Base-by-base conservation (phyloP, 2,329 filamentous ascomycete genomes). In the Pseudopyrenochaeta lycopersici region DNA sequence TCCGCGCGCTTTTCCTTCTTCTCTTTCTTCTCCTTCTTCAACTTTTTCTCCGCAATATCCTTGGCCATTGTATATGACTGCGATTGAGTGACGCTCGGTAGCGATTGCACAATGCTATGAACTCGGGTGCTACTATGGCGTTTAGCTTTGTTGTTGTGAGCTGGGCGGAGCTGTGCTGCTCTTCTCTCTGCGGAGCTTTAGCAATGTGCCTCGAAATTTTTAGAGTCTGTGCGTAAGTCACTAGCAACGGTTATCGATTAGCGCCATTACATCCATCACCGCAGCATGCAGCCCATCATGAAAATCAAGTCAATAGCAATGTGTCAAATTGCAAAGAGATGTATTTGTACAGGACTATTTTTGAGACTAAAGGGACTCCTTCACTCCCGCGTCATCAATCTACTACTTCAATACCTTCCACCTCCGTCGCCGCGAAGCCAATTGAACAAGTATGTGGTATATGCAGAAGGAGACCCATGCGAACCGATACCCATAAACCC, bases 1-100 rank as follows among this genome's bases (percentile, higher is more conserved):
- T 77, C 74, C 27, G 73, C 64, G 58, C 78, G 85, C 85, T 90
- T 90, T 66, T 90, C 87, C 81, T 90, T 89, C 84, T 78, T 80
- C 48, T 78, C 76, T 71, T 80, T 89, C 82, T 90, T 90, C 36
- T 77, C 76, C 72, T 76, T 76, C 67, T 74, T 75, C 43, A 72
- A 52, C 64, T 72, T 77, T 67, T 75, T 76, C 61, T 76, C 75
- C 48, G 71, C 62, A 18, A 64, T 58, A 52, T 73, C 71, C 60
- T 78, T 77, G 58, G 65, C 70, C 73, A 75, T 75, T 58, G 44
- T 67, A 59, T 46, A 43, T 49, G 32, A 35, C 11, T 49, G 39
- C 52, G 48, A 54, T 40, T 36, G 40, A 29, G 32, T 44, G 32
- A 5, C 48, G 10, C 33, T 42, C 18, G 39, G 40, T 47, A 32